These are phyloP conservation scores for Plasmodium gonderi DNA, from an alignment of 169 alveolate species.

Conservation along the genomic window DNA sequence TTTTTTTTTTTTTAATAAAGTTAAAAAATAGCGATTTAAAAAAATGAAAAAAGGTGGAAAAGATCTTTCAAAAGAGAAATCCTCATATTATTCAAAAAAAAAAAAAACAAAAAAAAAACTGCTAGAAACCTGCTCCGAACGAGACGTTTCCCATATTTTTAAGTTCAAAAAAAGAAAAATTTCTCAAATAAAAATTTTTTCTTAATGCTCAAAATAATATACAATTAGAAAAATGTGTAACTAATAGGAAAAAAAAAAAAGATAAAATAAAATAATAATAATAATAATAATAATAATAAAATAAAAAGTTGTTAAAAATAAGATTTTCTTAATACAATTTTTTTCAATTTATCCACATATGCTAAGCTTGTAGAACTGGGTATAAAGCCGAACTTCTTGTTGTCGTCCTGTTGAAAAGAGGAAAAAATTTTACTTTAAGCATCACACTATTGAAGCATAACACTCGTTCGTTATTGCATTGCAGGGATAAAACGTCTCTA, in stretches of 20 bases:
- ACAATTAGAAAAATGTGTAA: background rate
- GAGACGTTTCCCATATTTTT: background rate
- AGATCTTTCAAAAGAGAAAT: background rate
- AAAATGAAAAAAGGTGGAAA: background rate
- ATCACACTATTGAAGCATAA: background rate
- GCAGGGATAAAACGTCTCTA: too few species aligned
- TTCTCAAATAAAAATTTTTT: background rate
- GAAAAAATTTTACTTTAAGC: background rate
- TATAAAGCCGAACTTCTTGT: constrained; percentile 43
- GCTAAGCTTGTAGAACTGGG: constrained; percentile 55
- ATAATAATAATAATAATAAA: too few species aligned
- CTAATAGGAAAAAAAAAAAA: background rate
- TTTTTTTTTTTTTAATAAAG: background rate
- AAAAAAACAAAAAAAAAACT: background rate
- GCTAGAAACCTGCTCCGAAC: background rate
- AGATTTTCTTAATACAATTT: constrained; percentile 38
- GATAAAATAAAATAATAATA: background rate
- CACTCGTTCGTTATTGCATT: too few species aligned
- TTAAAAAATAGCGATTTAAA: background rate
- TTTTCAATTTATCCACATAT: constrained; percentile 26
- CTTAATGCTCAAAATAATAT: background rate
- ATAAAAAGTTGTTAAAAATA: constrained; percentile 18
- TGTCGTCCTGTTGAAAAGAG: constrained; percentile 33
- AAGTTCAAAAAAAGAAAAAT: background rate
- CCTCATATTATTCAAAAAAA: background rate